Evolutionary conservation across 2,329 filamentous ascomycete species (phyloP), one percentile per base, ranked within the genome.

Genomic region (Venturia oleaginea): DNA sequence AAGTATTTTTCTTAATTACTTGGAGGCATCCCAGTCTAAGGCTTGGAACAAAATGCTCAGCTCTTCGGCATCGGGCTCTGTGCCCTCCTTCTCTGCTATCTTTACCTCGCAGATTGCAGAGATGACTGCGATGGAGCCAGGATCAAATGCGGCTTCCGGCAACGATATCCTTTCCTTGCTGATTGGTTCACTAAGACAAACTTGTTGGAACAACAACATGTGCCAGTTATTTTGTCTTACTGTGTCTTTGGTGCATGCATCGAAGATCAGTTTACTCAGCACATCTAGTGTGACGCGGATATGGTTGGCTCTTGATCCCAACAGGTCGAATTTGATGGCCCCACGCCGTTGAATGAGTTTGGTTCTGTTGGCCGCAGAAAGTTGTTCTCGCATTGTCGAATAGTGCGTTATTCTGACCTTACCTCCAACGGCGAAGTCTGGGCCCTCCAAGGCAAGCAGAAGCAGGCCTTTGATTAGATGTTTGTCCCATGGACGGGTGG

Each of bases 371-470:
- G 34, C 30, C 8, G 27, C 27, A 8, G 7, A 57, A 10, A 57
- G 51, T 60, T 32, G 37, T 37, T 60, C 59, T 60, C 34, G 38
- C 59, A 60, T 40, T 8, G 59, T 60, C 4, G 59, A 17, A 38
- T 59, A 40, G 24, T 42, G 19, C 34, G 11, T 37, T 46, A 5
- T 42, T 42, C 24, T 19, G 22, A 27, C 5, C 22, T 6, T 27
- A 8, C 27, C 27, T 4, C 27, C 15, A 30, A n/a, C 3, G 13
- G 1, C 8, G 32, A 72, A 69, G 37, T 74, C 72, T 4, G 73
- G 73, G 2, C 73, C 73, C 51, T 75, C 72, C 11, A 75, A 64
- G 7, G 69, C 68, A 1, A 71, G 55, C 11, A 74, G 4, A 1
- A 71, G 55, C 11, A 74, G 4, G 48, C 72, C 71, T 7, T 65